These are phyloP conservation scores for Phytophthora chlamydospora DNA, from an alignment of 352 stramenopile genomes.

Conservation along the genomic window DNA sequence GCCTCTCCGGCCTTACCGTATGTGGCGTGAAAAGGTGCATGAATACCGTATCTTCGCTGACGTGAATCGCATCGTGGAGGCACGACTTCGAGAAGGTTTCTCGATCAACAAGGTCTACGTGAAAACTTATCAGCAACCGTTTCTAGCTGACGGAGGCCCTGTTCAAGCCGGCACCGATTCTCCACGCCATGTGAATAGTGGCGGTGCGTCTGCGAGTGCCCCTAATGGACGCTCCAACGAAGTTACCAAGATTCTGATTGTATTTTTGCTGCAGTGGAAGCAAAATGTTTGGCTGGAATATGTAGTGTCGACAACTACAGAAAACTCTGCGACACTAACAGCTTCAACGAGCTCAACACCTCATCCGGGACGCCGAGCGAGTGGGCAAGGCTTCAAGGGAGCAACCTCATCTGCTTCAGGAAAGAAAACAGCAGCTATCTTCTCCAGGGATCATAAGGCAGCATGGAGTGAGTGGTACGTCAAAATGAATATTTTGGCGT, in stretches of 20 bases:
- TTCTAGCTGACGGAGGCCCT: constrained; percentile 19
- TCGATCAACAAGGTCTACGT: constrained; percentile 82
- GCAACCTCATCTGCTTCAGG: constrained; percentile 20
- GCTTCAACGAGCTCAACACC: constrained; percentile 3
- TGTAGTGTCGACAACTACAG: constrained; percentile 74
- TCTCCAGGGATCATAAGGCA: constrained; percentile 50
- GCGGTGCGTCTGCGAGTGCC: constrained; percentile 6
- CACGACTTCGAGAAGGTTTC: constrained; percentile 83
- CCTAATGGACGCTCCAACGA: constrained; percentile 22
- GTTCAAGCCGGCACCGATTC: constrained; percentile 14
- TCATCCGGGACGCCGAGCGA: constrained; percentile 26
- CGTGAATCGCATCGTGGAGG: constrained; percentile 83
- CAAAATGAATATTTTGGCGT: constrained; percentile 85
- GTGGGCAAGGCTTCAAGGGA: constrained; percentile 32
- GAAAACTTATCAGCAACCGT: constrained; percentile 50
- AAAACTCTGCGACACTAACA: constrained; percentile 27
- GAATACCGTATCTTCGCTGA: constrained; percentile 88
- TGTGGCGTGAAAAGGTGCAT: constrained; percentile 90
- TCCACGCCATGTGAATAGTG: constrained; percentile 8
- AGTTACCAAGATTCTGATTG: constrained; percentile 74
- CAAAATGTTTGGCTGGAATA: constrained; percentile 92
- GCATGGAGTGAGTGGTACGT: constrained; percentile 84
- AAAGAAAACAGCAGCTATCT: constrained; percentile 36
- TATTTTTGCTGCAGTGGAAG: constrained; percentile 90
- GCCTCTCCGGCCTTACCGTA: constrained; percentile 75